Base-by-base conservation (phyloP, 2,329 filamentous ascomycete species). In the Penicillium crustosum region DNA sequence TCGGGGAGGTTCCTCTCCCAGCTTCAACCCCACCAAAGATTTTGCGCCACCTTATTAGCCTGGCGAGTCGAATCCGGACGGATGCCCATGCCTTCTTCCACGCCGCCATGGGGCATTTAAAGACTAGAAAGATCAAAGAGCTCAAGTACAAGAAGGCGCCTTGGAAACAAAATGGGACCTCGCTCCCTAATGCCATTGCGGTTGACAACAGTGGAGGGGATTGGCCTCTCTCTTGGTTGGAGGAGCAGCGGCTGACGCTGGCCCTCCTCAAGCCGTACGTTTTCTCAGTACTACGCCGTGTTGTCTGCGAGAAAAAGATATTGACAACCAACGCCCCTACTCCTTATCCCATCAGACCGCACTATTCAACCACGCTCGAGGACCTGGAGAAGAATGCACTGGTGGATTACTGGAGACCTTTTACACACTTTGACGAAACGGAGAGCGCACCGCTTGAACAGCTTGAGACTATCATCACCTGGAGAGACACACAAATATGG, bases 41-140 rank as follows among this genome's bases (percentile, higher is more conserved):
- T 12, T 21, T 44, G 7, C 38, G 19, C 0, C 10, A 41, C 13
- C 29, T 53, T 0, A 12, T 53, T 1, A n/a, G 8, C 6, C 15
- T 53, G 2, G 10, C 29, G 13, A 44, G 15, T 4, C 29, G 21
- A 2, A 15, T 45, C 10, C 50, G 39, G 4, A 1, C 4, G 6
- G 29, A 53, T 17, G 21, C 39, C 2, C 50, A 53, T 33, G 50
- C 39, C 4, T 53, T 53, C 17, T 53, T 53, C 17, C 50, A 53
- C 35, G 6, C 6, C 1, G 9, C 36, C 1, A 42, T 51, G n/a
- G 2, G 1, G 2, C 27, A 31, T 3, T 33, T 38, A 9, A 13
- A 13, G 13, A 17, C 13, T 4, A 3, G 4, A 1, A 17, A 12
- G 0, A 23, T 51, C 15, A 1, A 27, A 10, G 3, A 33, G 9